Percentiles rank a stretch among this genome's conserved stretches.
phyloP scores from a whole-genome alignment of 2,329 filamentous ascomycete genomes.

The Pseudogymnoascus sp. region DNA sequence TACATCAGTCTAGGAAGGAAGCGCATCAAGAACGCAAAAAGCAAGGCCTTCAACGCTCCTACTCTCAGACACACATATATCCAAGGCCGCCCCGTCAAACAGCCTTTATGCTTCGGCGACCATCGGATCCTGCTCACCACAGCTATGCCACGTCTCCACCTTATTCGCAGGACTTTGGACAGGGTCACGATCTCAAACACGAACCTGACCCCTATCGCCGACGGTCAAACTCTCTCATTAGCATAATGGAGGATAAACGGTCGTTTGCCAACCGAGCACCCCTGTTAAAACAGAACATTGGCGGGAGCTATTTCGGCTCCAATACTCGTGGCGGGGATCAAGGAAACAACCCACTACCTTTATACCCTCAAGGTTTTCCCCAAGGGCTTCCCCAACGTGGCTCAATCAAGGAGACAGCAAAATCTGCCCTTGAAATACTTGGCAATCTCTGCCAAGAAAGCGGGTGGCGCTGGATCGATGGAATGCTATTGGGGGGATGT shows the following conservation, averaged over 20 bases:
- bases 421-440: constrained; percentile 60
- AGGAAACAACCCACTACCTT: background rate
- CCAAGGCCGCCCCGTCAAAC: constrained; percentile 36
- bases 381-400: background rate
- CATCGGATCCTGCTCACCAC: constrained; percentile 1
- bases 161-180: background rate
- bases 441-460: constrained; percentile 69
- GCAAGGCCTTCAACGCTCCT: constrained; percentile 27
- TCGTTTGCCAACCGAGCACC: constrained; percentile 3
- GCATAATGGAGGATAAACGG: constrained; percentile 8
- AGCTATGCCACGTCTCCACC: background rate
- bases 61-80: constrained; percentile 45
- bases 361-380: background rate
- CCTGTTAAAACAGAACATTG: background rate
- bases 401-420: constrained; percentile 38
- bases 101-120: constrained; percentile 13
- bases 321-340: background rate
- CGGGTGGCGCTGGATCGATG: constrained; percentile 83
- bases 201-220: background rate
- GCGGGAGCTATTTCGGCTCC: background rate
- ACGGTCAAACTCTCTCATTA: constrained; percentile 6
- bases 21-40: constrained; percentile 31
- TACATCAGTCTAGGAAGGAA: constrained; percentile 50
- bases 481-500: constrained; percentile 84
- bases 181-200: background rate